Evolutionary conservation across 2,329 filamentous ascomycete species (phyloP).

Genomic region (Colletotrichum limetticola): DNA sequence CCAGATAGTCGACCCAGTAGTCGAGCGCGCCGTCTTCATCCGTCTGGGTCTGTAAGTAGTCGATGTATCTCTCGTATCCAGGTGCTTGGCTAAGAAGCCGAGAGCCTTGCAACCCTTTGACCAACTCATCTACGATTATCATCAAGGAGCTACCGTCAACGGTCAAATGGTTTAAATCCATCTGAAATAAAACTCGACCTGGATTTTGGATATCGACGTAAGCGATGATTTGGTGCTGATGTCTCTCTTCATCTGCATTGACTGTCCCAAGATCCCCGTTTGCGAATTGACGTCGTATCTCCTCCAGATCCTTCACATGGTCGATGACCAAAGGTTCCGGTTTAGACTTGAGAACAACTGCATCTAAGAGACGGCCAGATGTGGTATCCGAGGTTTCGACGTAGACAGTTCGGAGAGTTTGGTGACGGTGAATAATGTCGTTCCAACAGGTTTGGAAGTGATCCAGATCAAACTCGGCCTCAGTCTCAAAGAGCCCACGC

Average conservation of each 20-base stretch:
- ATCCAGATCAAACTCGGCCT: not conserved
- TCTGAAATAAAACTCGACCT: not conserved
- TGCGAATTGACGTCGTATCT: slow-evolving; percentile 3
- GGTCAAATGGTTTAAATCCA: slow-evolving; percentile 26
- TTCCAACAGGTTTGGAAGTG: slow-evolving; percentile 13
- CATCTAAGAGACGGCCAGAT: not conserved
- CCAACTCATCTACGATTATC: slow-evolving; percentile 18
- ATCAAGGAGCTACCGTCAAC: slow-evolving; percentile 26
- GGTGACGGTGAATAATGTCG: slow-evolving; percentile 26
- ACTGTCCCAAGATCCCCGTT: not conserved
- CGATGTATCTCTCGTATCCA: slow-evolving; percentile 37
- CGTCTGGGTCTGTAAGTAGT: slow-evolving; percentile 29
- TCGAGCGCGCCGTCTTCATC: slow-evolving; percentile 30
- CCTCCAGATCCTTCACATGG: slow-evolving; percentile 14
- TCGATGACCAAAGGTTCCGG: slow-evolving; percentile 19
- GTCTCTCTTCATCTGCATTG: not conserved
- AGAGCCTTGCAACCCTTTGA: not conserved
- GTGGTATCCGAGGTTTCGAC: slow-evolving; percentile 12
- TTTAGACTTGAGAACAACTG: slow-evolving; percentile 26
- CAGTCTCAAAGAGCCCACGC: slow-evolving; percentile 7
- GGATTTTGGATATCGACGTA: not conserved
- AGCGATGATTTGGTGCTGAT: slow-evolving; percentile 4
- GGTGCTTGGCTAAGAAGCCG: not conserved
- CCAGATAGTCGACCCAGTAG: slow-evolving; percentile 39
- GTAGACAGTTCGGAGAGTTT: slow-evolving; percentile 30